A percentile compares a stretch with the other conserved stretches of the same genome.
These are phyloP conservation scores for Nidula microcarpa DNA, from an alignment of 768 basidiomycete species.

Conservation along the genomic window DNA sequence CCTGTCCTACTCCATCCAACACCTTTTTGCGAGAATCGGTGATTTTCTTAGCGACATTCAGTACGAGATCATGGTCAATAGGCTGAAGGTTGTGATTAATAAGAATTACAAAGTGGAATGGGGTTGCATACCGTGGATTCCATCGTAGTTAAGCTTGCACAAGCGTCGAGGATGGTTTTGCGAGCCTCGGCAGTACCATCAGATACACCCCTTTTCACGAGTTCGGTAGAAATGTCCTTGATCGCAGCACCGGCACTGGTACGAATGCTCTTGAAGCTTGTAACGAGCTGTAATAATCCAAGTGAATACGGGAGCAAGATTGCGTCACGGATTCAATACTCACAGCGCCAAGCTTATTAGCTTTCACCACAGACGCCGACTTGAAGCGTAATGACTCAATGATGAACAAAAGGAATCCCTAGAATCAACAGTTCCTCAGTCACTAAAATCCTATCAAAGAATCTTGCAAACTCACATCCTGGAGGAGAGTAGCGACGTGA, in stretches of 20 bases:
- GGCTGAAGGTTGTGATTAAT: conserved; percentile 23
- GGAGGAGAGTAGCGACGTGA: conserved; percentile 69
- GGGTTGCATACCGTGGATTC: conserved; percentile 16
- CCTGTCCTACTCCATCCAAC: conserved; percentile 69
- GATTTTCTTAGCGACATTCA: conserved; percentile 59
- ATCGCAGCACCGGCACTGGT: conserved; percentile 47
- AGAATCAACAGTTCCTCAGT: not conserved
- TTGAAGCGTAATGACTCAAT: conserved; percentile 78
- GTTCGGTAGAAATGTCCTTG: conserved; percentile 51
- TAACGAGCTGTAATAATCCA: conserved; percentile 45
- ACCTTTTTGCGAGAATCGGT: conserved; percentile 71
- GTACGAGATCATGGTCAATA: conserved; percentile 64
- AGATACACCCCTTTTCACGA: conserved; percentile 48
- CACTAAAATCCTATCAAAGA: not conserved
- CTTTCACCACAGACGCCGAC: conserved; percentile 60
- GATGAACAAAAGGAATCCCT: conserved; percentile 73
- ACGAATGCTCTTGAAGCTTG: conserved; percentile 63
- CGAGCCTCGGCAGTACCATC: conserved; percentile 53
- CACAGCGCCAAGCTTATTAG: conserved; percentile 71
- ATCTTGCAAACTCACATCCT: conserved; percentile 50
- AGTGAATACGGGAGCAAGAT: no score
- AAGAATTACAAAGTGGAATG: conserved; percentile 1
- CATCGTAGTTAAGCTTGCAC: conserved; percentile 30
- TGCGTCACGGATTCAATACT: conserved; percentile 15
- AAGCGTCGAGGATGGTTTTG: conserved; percentile 48